These are phyloP conservation scores for Penicillium sclerotigenum DNA, from an alignment of 2,329 filamentous ascomycete genomes.

Conservation along the genomic window DNA sequence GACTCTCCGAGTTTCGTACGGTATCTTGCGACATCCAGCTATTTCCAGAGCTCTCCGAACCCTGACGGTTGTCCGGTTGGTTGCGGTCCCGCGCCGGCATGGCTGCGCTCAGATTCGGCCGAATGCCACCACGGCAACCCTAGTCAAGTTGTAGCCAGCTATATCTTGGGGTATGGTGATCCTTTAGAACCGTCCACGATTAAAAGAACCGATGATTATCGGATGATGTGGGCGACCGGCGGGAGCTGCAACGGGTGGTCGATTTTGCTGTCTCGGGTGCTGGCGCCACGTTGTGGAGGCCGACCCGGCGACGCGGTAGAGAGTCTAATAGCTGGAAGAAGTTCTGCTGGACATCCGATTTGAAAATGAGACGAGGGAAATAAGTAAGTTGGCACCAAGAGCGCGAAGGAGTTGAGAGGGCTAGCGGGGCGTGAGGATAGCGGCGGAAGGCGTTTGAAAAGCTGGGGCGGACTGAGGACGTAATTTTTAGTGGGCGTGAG, in stretches of 20 bases:
- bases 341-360: background rate
- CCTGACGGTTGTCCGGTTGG: conserved; percentile 35
- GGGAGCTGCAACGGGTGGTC: conserved; percentile 7
- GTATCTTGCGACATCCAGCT: conserved; percentile 43
- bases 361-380: background rate
- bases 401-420: conserved; percentile 3
- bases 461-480: background rate
- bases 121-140: conserved; percentile 20
- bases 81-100: conserved; percentile 38
- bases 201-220: conserved; percentile 15
- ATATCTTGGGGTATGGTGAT: conserved; percentile 12
- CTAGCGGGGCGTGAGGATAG: background rate
- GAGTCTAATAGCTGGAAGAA: background rate
- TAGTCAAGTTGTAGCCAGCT: conserved; percentile 24
- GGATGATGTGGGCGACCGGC: conserved; percentile 2
- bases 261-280: conserved; percentile 9
- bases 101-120: conserved; percentile 20
- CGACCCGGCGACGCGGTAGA: conserved; percentile 3
- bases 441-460: background rate
- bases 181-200: conserved; percentile 19
- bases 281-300: conserved; percentile 12
- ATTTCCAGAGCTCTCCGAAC: conserved; percentile 41
- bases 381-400: background rate
- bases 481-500: background rate
- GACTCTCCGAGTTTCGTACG: conserved; percentile 30